These are phyloP conservation scores for Aspergillus persii DNA, from an alignment of 2,329 filamentous ascomycete genomes.

Conservation along the genomic window DNA sequence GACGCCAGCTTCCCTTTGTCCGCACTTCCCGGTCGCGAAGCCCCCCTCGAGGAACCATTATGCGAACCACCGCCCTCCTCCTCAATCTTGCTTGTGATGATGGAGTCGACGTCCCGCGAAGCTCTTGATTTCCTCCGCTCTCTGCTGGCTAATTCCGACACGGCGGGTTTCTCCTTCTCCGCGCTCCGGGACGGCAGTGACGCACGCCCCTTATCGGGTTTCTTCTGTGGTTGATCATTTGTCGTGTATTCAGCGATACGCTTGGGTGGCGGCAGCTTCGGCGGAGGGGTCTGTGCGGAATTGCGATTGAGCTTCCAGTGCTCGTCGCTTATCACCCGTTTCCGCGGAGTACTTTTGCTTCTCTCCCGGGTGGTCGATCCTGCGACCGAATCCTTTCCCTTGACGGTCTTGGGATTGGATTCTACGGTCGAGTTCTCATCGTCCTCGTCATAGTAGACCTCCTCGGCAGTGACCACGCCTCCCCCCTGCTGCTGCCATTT, in stretches of 20 bases:
- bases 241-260: slow-evolving; percentile 42
- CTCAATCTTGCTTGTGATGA: slow-evolving; percentile 19
- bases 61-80: slow-evolving; percentile 17
- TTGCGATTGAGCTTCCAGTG: slow-evolving; percentile 67
- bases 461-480: slow-evolving; percentile 60
- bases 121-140: slow-evolving; percentile 26
- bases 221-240: slow-evolving; percentile 27
- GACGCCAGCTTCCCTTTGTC: slow-evolving; percentile 23
- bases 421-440: slow-evolving; percentile 31
- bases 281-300: slow-evolving; percentile 40
- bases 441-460: slow-evolving; percentile 59
- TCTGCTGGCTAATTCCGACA: slow-evolving; percentile 24
- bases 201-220: slow-evolving; percentile 21
- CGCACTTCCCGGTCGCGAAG: slow-evolving; percentile 21
- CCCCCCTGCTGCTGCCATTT: slow-evolving; percentile 81
- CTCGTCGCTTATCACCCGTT: slow-evolving; percentile 88
- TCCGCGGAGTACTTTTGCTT: slow-evolving; percentile 69
- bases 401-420: slow-evolving; percentile 21
- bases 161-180: slow-evolving; percentile 23
- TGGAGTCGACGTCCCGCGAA: slow-evolving; percentile 18
- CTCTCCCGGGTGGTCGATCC: slow-evolving; percentile 33
- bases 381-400: slow-evolving; percentile 24
- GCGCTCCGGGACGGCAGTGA: slow-evolving; percentile 4
- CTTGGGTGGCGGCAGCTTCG: slow-evolving; percentile 43
- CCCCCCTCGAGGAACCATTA: slow-evolving; percentile 18